These are phyloP conservation scores for Trichosporon coremiiforme DNA, from an alignment of 1,284 basidiomycete genomes.

Conservation along the genomic window DNA sequence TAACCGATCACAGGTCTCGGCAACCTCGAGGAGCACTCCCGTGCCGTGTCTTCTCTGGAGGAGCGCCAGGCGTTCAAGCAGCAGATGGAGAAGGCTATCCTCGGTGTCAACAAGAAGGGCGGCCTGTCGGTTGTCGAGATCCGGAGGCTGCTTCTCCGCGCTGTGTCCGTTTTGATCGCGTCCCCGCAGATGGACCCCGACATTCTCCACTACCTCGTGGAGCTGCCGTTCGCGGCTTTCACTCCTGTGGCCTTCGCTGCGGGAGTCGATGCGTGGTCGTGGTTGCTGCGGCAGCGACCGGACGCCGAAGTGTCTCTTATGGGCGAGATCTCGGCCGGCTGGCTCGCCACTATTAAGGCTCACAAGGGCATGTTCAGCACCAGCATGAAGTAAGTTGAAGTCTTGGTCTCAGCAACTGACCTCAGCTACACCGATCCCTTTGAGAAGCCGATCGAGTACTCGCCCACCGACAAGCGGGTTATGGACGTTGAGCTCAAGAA, in stretches of 20 bases:
- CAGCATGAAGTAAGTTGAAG: slow-evolving; percentile 69
- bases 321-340: slow-evolving; percentile 81
- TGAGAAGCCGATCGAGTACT: slow-evolving; percentile 80
- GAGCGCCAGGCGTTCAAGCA: slow-evolving; percentile 69
- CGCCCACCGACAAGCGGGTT: slow-evolving; percentile 81
- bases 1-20: slow-evolving; percentile 53
- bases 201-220: slow-evolving; percentile 83
- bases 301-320: slow-evolving; percentile 74
- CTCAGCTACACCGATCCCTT: slow-evolving; percentile 83
- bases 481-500: slow-evolving; percentile 73
- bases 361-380: slow-evolving; percentile 81
- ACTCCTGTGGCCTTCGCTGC: slow-evolving; percentile 81
- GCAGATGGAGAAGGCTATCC: slow-evolving; percentile 69
- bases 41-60: not conserved
- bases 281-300: slow-evolving; percentile 88
- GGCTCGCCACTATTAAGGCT: slow-evolving; percentile 77
- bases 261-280: slow-evolving; percentile 94
- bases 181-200: slow-evolving; percentile 78
- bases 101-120: slow-evolving; percentile 71
- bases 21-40: slow-evolving; percentile 40
- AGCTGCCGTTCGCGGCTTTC: slow-evolving; percentile 84
- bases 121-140: slow-evolving; percentile 75
- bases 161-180: slow-evolving; percentile 76
- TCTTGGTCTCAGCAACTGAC: not conserved
- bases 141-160: slow-evolving; percentile 81